Percentiles rank a stretch among this genome's conserved stretches.
phyloP scores from a whole-genome alignment of 345 rosid species.

The Eucalyptus curtisii region DNA sequence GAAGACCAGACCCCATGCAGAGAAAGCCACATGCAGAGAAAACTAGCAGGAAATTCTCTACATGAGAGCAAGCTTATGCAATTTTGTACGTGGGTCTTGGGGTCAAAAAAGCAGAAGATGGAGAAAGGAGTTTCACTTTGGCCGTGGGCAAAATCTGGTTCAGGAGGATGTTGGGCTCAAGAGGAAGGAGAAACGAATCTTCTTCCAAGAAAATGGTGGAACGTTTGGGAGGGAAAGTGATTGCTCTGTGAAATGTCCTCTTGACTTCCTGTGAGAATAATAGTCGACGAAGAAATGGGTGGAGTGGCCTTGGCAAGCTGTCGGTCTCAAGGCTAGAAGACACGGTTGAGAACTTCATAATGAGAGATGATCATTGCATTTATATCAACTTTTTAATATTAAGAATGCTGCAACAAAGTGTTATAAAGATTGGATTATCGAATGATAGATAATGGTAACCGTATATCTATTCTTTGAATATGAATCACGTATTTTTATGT shows the following conservation, averaged over 20 bases:
- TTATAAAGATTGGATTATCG: neutral
- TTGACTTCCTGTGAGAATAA: neutral
- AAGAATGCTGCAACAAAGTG: neutral
- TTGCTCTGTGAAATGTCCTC: neutral
- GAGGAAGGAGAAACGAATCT: neutral
- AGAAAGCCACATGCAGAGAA: neutral
- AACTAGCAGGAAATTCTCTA: neutral
- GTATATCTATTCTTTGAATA: neutral
- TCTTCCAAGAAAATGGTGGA: neutral
- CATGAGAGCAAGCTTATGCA: neutral
- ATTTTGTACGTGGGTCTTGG: neutral
- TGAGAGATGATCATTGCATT: neutral
- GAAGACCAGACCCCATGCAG: neutral
- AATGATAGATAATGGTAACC: neutral
- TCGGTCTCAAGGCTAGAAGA: neutral
- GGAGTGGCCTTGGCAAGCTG: neutral
- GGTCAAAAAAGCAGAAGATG: too few species aligned
- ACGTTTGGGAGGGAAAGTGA: neutral
- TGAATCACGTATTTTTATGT: neutral
- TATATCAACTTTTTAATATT: neutral
- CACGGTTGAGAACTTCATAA: neutral
- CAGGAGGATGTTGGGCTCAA: neutral
- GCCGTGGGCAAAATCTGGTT: neutral
- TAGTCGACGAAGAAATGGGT: neutral
- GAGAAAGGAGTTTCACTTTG: too few species aligned